phyloP scores from a whole-genome alignment of 306 rosid genomes.

The Ormosia emarginata region DNA sequence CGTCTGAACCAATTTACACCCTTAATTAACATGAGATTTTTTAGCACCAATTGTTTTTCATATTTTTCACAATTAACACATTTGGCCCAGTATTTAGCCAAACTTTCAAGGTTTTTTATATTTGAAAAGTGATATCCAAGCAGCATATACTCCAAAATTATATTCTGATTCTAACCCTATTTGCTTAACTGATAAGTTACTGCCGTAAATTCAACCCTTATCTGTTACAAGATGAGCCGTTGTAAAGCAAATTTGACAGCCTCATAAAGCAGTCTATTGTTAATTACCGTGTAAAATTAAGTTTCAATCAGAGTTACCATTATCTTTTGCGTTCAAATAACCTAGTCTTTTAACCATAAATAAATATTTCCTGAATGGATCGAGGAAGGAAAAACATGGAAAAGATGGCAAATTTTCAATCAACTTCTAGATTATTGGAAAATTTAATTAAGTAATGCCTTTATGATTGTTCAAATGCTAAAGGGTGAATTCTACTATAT shows the following conservation, averaged over 20 bases:
- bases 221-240: slow-evolving; percentile 21
- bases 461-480: neutral
- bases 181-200: slow-evolving; percentile 34
- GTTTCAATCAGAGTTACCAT: slow-evolving; percentile 12
- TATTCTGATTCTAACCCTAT: neutral
- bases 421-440: neutral
- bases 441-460: neutral
- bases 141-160: neutral
- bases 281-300: neutral
- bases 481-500: neutral
- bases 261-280: neutral
- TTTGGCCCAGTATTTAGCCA: neutral
- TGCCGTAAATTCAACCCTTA: slow-evolving; percentile 37
- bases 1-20: too few relatives aligned
- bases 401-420: slow-evolving; percentile 18
- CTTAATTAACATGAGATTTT: neutral
- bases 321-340: neutral
- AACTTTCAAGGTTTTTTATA: neutral
- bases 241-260: slow-evolving; percentile 25
- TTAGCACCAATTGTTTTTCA: neutral
- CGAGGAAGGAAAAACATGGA: slow-evolving; percentile 20
- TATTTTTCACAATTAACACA: neutral
- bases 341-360: neutral
- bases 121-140: neutral
- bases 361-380: slow-evolving; percentile 22